These are phyloP conservation scores for Neurospora sp. DNA, from an alignment of 2,329 filamentous ascomycete species.

Conservation along the genomic window DNA sequence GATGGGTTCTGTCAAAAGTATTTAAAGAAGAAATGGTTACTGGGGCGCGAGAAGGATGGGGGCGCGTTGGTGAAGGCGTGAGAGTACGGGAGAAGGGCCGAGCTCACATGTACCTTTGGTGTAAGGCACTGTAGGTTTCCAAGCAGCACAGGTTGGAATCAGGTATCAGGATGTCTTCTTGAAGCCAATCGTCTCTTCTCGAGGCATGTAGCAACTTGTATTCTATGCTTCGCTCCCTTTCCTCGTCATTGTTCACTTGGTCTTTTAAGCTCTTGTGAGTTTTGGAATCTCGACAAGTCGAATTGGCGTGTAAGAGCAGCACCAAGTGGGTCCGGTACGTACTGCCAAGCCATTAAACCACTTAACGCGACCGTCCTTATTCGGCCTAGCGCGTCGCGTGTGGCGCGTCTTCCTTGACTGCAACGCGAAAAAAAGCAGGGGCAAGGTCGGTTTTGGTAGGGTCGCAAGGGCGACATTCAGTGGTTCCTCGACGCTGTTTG, in stretches of 20 bases:
- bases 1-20: neutral
- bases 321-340: neutral
- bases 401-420: slow-evolving; percentile 10
- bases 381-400: slow-evolving; percentile 15
- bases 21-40: neutral
- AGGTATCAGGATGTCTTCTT: fast-evolving
- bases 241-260: neutral
- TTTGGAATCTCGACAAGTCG: neutral
- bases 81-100: neutral
- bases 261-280: neutral
- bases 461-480: neutral
- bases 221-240: neutral
- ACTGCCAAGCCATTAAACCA: slow-evolving; percentile 11
- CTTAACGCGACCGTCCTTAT: slow-evolving; percentile 17
- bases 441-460: neutral
- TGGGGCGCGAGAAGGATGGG: neutral
- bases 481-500: neutral
- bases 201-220: neutral
- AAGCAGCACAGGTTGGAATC: neutral
- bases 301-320: neutral
- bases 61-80: neutral
- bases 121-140: neutral
- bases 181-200: fast-evolving
- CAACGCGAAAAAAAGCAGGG: slow-evolving; percentile 15
- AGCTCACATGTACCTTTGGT: neutral